Conservation (phyloP, 2,329 filamentous ascomycete genomes). For the Thielaviopsis ethacetica region DNA sequence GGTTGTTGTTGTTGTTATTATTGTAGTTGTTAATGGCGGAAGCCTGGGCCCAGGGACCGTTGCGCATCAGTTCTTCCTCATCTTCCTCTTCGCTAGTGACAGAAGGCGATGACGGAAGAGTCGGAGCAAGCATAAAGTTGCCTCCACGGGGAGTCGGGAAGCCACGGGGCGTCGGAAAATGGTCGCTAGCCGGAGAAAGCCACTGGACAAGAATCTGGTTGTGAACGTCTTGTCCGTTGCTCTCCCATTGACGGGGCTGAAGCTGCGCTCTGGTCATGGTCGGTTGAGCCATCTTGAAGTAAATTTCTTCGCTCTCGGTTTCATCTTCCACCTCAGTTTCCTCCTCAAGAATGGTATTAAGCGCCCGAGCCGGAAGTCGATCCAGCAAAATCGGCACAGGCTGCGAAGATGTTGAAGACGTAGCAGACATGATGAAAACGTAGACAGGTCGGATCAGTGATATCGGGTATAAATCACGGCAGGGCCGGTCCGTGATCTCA, state of each 20-base stretch:
- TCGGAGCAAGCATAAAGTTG: constrained; percentile 46
- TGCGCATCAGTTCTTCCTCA: not conserved
- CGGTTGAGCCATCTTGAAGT: not conserved
- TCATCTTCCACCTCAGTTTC: constrained; percentile 15
- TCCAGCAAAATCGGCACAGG: constrained; percentile 37
- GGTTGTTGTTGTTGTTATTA: constrained; percentile 27
- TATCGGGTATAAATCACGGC: not conserved
- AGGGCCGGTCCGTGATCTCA: not conserved
- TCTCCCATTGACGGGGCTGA: constrained; percentile 11
- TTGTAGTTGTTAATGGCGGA: constrained; percentile 30
- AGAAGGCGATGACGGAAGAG: constrained; percentile 44
- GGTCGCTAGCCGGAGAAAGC: constrained; percentile 42
- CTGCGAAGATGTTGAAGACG: constrained; percentile 14
- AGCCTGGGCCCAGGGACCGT: constrained; percentile 22
- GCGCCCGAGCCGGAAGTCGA: constrained; percentile 31
- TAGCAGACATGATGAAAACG: not conserved
- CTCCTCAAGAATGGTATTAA: constrained; percentile 53
- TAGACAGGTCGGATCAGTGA: not conserved
- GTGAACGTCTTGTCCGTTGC: constrained; percentile 5
- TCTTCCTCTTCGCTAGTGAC: constrained; percentile 32
- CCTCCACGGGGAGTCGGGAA: constrained; percentile 58
- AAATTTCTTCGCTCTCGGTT: constrained; percentile 18
- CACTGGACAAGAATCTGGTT: constrained; percentile 37
- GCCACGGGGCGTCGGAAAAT: constrained; percentile 34
- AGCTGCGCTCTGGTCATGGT: constrained; percentile 17